Evolutionary conservation across 768 basidiomycete species (phyloP).

Genomic region (Inosperma sp.): DNA sequence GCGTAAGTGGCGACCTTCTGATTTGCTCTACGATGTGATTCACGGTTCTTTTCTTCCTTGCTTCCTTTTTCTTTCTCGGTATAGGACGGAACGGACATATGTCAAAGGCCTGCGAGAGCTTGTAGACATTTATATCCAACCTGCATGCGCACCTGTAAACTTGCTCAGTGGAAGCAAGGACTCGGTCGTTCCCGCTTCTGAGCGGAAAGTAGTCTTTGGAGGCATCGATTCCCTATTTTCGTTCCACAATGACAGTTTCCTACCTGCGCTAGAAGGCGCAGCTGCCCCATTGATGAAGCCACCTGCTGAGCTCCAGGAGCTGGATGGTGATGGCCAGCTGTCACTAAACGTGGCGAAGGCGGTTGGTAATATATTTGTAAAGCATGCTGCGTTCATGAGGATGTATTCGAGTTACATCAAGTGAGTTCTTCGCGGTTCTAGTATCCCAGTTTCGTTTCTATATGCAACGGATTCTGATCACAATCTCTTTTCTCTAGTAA

Average conservation of each 20-base stretch:
- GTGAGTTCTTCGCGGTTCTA: constrained; percentile 35
- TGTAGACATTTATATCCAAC: constrained; percentile 91
- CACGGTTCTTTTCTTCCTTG: constrained; percentile 2
- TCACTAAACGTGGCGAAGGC: constrained; percentile 71
- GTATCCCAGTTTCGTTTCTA: background rate
- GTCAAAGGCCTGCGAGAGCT: constrained; percentile 92
- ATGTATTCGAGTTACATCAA: constrained; percentile 99
- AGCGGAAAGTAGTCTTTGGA: constrained; percentile 88
- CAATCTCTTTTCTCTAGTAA: constrained; percentile 47
- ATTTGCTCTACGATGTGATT: constrained; percentile 12
- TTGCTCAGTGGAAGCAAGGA: constrained; percentile 71
- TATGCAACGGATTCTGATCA: background rate
- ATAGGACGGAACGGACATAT: constrained; percentile 91
- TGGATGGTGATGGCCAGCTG: constrained; percentile 67
- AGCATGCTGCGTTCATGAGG: constrained; percentile 95
- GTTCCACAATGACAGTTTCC: constrained; percentile 90
- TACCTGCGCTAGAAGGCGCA: constrained; percentile 83
- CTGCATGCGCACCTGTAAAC: constrained; percentile 66
- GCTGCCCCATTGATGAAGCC: constrained; percentile 61
- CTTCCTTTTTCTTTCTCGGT: no score
- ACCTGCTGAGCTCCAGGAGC: constrained; percentile 39
- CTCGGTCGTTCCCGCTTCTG: constrained; percentile 76
- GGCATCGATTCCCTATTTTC: constrained; percentile 86
- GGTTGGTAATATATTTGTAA: constrained; percentile 85
- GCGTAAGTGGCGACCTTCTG: constrained; percentile 49